Evolutionary conservation across 108 stramenopile genomes (phyloP).

Genomic region (Asterionellopsis glacialis): DNA sequence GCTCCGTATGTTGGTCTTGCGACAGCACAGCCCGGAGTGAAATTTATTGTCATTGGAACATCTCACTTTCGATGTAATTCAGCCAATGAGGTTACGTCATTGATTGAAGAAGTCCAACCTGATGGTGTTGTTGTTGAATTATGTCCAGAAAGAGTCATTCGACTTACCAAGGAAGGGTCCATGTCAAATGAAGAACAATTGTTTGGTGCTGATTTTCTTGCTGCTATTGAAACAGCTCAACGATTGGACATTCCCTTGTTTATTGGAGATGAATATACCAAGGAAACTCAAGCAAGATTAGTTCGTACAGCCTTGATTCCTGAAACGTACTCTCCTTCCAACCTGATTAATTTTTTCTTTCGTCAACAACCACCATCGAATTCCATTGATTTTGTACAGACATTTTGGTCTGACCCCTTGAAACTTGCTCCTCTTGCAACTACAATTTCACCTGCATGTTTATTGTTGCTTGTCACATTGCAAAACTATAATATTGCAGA

Average conservation of each 20-base stretch:
- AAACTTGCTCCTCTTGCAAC: constrained; percentile 37
- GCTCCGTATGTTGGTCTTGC: too few relatives aligned
- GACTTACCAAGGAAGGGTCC: constrained; percentile 38
- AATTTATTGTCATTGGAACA: constrained; percentile 39
- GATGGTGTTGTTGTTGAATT: constrained; percentile 53
- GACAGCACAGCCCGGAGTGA: background rate
- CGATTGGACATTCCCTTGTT: constrained; percentile 46
- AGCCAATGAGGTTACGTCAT: constrained; percentile 32
- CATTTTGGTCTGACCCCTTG: constrained; percentile 39
- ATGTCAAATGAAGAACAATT: constrained; percentile 9
- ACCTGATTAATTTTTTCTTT: constrained; percentile 19
- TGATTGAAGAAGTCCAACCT: constrained; percentile 31
- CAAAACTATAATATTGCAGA: background rate
- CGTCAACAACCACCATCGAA: background rate
- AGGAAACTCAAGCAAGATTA: constrained; percentile 36
- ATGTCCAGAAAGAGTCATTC: constrained; percentile 45
- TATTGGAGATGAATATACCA: constrained; percentile 47
- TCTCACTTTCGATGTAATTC: constrained; percentile 52
- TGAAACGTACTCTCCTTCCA: constrained; percentile 33
- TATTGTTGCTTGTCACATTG: background rate
- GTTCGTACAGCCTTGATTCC: constrained; percentile 13
- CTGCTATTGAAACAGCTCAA: constrained; percentile 38
- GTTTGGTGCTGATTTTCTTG: constrained; percentile 47
- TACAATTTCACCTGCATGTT: constrained; percentile 25
- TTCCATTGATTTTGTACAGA: constrained; percentile 26